Base-by-base conservation (phyloP, 2,329 filamentous ascomycete genomes). In the Penicillium crustosum region DNA sequence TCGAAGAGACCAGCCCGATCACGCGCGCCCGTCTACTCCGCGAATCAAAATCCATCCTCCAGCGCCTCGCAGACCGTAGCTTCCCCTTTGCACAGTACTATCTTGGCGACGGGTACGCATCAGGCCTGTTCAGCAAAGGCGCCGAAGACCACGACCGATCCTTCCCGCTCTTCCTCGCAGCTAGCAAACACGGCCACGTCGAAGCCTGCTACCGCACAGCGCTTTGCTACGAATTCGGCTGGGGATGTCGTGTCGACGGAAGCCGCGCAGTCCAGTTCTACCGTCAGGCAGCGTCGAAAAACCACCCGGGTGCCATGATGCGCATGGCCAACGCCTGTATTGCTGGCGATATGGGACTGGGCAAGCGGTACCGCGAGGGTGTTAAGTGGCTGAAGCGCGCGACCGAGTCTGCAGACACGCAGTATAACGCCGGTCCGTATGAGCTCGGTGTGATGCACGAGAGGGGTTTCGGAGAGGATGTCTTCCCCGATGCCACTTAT, bases 51-150 rank as follows among this genome's bases (percentile, higher is more conserved):
- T 86, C 88, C 60, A 97, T 97, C 68, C 79, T 99, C 44, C 91
- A 95, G 76, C 89, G 88, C 61, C 82, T 97, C 51, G 84, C 93
- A 19, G 93, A 93, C 76, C 88, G 87, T 57, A 91, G 91, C 45
- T 97, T 97, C 73, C 94, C 94, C 1, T 97, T 97, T 75, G 94
- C 94, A 4, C 94, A 99, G 74, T 99, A 99, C 78, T 97, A 97
- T 73, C 86, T 99, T 13, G 94, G 87, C 21, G 94, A 99, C 72
- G 94, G 94, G 1, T 96, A 91, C 72, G 91, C 92, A 2, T 97
- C 93, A 6, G 94, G 94, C 0, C 81, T 99, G 25, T 97, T 99
- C 77, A 96, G 87, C 78, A 97, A 97, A 75, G 91, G 91, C 61
- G 95, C 93, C 71, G 87, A 91, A 68, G 94, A 99, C 72, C 89